Percentiles rank a stretch among this genome's conserved stretches.
These are phyloP conservation scores for Apiotrichum gamsii DNA, from an alignment of 1,284 basidiomycete species.

Conservation along the genomic window DNA sequence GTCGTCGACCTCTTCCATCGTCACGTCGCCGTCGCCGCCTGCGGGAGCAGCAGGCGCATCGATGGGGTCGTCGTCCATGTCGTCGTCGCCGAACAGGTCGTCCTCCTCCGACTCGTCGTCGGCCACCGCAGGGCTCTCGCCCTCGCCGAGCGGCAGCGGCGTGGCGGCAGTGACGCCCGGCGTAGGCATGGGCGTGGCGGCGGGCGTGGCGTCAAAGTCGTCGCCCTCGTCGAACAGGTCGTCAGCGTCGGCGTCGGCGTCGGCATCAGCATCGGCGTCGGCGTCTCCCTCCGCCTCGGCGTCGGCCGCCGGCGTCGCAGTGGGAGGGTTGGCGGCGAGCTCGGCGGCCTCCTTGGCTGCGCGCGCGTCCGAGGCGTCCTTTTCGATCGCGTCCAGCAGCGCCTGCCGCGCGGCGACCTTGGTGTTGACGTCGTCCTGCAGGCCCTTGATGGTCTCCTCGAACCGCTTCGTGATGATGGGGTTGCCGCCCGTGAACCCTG, in stretches of 20 bases:
- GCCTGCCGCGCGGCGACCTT: slow-evolving; percentile 62
- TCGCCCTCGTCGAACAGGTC: slow-evolving; percentile 16
- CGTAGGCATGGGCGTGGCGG: slow-evolving; percentile 17
- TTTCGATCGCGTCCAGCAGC: slow-evolving; percentile 38
- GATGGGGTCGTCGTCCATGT: slow-evolving; percentile 25
- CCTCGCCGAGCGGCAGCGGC: slow-evolving; percentile 7
- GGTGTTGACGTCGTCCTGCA: slow-evolving; percentile 76
- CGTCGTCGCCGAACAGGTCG: slow-evolving; percentile 30
- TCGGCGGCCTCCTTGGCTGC: slow-evolving; percentile 2
- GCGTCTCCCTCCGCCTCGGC: slow-evolving; percentile 3
- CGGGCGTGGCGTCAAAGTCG: slow-evolving; percentile 32
- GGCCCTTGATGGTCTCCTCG: slow-evolving; percentile 82
- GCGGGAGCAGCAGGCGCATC: slow-evolving; percentile 6
- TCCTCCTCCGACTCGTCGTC: slow-evolving; percentile 22
- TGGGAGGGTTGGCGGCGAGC: background rate
- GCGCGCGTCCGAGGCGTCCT: slow-evolving; percentile 10
- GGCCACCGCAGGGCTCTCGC: slow-evolving; percentile 6
- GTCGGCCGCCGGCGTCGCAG: background rate
- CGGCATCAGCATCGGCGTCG: slow-evolving; percentile 22
- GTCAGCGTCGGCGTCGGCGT: slow-evolving; percentile 27
- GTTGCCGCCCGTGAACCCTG: slow-evolving; percentile 80
- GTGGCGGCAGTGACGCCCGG: slow-evolving; percentile 11
- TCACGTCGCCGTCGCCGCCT: slow-evolving; percentile 16
- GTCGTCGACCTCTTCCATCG: slow-evolving; percentile 23
- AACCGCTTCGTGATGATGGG: slow-evolving; percentile 88